phyloP scores from a whole-genome alignment of 495 filamentous ascomycete genomes.

The Wilcoxina mikolae region DNA sequence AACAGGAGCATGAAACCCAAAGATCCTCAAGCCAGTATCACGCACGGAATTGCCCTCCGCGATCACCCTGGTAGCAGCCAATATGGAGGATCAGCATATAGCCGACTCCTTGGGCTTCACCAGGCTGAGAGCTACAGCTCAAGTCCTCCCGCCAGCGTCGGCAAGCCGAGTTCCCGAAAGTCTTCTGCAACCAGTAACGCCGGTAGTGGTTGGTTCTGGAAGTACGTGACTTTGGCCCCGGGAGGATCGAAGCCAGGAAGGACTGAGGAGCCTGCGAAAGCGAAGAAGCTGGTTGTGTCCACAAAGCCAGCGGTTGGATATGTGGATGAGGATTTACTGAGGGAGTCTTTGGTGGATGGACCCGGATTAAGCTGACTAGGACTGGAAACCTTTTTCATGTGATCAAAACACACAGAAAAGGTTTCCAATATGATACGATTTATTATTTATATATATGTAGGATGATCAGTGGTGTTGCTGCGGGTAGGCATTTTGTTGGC shows the following conservation, averaged over 20 bases:
- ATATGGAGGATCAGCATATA: conserved; percentile 15
- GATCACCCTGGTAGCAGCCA: not conserved
- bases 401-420: too few species aligned
- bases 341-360: conserved; percentile 19
- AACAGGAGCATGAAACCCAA: conserved; percentile 1
- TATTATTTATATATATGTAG: too few species aligned
- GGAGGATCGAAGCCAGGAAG: conserved; percentile 5
- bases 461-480: too few species aligned
- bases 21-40: conserved; percentile 15
- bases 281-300: conserved; percentile 8
- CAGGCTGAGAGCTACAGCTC: conserved; percentile 8
- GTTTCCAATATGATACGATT: too few species aligned
- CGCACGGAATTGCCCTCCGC: conserved; percentile 15
- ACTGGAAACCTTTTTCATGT: too few species aligned
- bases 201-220: conserved; percentile 20
- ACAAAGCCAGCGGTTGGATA: conserved; percentile 5
- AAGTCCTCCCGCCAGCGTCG: not conserved
- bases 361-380: conserved; percentile 12
- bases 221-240: conserved; percentile 7
- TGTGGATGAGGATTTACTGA: conserved; percentile 23
- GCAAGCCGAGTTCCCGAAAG: conserved; percentile 6
- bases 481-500: too few species aligned
- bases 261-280: conserved; percentile 3
- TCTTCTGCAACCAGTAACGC: not conserved
- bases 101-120: conserved; percentile 16